Percentiles rank a stretch among this genome's conserved stretches.
Conservation (phyloP, 2,329 filamentous ascomycete genomes). For the Hypomyces perniciosus region DNA sequence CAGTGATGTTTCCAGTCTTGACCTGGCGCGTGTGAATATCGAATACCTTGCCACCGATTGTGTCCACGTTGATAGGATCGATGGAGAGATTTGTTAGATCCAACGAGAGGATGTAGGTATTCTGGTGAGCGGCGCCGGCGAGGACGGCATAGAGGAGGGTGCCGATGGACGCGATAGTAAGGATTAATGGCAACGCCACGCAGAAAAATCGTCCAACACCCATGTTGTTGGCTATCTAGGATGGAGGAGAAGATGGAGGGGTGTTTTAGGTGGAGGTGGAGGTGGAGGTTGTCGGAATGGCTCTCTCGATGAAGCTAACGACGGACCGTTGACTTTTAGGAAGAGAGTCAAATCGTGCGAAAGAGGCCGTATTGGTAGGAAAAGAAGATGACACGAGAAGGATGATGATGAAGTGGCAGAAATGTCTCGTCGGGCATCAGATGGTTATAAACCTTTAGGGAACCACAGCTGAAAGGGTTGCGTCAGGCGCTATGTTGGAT, state of each 20-base stretch:
- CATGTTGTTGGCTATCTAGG: slow-evolving; percentile 31
- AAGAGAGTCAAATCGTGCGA: too few species aligned
- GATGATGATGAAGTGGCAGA: slow-evolving; percentile 1
- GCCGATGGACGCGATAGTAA: slow-evolving; percentile 72
- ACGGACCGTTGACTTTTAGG: too few species aligned
- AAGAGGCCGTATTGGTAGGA: neutral
- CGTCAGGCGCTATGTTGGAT: slow-evolving; percentile 3
- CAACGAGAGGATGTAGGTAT: slow-evolving; percentile 53
- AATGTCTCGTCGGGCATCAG: slow-evolving; percentile 8
- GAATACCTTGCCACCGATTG: slow-evolving; percentile 27
- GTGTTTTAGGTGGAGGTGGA: slow-evolving; percentile 1
- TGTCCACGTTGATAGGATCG: slow-evolving; percentile 28
- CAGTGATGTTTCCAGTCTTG: slow-evolving; percentile 47
- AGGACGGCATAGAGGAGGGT: slow-evolving; percentile 56
- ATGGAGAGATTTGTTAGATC: slow-evolving; percentile 54
- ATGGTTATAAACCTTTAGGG: slow-evolving; percentile 9
- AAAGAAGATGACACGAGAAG: slow-evolving; percentile 1
- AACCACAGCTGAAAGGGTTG: slow-evolving; percentile 4
- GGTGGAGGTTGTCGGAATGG: neutral
- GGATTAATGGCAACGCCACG: slow-evolving; percentile 77
- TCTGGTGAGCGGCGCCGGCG: slow-evolving; percentile 50
- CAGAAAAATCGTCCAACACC: slow-evolving; percentile 73
- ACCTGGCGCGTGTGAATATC: slow-evolving; percentile 14
- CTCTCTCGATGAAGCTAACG: too few species aligned
- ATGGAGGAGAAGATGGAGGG: neutral